Base-by-base conservation (phyloP, 148 eudicot genomes). In the Camellia granthamiana region DNA sequence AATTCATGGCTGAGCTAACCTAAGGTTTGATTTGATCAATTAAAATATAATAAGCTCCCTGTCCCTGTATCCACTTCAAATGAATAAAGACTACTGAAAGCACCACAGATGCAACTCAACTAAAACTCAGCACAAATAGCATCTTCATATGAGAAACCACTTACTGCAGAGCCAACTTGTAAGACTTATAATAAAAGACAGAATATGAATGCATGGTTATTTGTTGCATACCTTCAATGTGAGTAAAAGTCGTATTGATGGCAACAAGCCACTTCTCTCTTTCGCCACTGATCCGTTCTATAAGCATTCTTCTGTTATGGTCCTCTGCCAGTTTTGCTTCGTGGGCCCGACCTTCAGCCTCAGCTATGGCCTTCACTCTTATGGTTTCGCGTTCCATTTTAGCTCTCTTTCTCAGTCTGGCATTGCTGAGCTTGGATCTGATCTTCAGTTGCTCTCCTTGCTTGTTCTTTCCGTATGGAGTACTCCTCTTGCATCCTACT, bases 261-360 rank as follows among this genome's bases (percentile, higher is more conserved):
- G 98, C 97, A 69, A 97, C 97, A 72, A 96, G 97, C 99, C 98
- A 96, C 88, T 96, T 96, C 72, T 96, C 98, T 78, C 78, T 93
- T 86, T 96, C 99, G 67, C 98, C 99, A 79, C 88, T 87, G 78
- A 96, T 84, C 42, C 75, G 69, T 68, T 93, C 95, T 44, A 93
- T 30, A 79, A 93, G 97, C 98, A 92, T 93, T 85, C 90, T 92
- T 84, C 85, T 89, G 76, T 96, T 91, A 58, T 91, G 90, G 81
- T 91, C 99, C 85, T 93, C 99, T 2, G 95, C 89, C 80, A 96
- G 79, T 80, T 91, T 93, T 77, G 92, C 90, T 80, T 93, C 95
- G 84, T 90, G 95, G 77, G 97, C 99, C 51, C 97, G 87, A 56
- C 90, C 98, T 93, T 91, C 98, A 52, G 94, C 99, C 83, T 96